phyloP scores from a whole-genome alignment of 495 filamentous ascomycete genomes.

The Neurospora tetrasperma region DNA sequence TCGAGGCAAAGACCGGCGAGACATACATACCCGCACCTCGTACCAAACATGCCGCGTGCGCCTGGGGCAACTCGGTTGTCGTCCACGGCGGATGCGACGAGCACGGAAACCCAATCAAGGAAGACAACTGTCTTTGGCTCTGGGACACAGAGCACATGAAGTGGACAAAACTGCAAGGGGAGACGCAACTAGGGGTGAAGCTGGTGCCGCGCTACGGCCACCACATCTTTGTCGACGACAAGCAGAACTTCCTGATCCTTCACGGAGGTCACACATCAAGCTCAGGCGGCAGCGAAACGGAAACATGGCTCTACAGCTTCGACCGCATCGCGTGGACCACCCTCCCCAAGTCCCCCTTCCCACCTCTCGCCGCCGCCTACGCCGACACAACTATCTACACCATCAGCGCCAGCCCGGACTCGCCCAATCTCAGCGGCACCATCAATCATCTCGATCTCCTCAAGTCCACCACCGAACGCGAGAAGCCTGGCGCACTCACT shows the following conservation, averaged over 20 bases:
- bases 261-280: conserved; percentile 27
- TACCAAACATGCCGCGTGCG: conserved; percentile 33
- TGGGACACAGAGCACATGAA: conserved; percentile 32
- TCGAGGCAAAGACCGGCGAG: conserved; percentile 25
- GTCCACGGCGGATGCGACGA: conserved; percentile 37
- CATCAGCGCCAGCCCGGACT: conserved; percentile 19
- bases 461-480: conserved; percentile 19
- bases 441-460: conserved; percentile 34
- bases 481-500: conserved; percentile 13
- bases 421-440: conserved; percentile 26
- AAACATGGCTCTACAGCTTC: conserved; percentile 41
- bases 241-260: conserved; percentile 30
- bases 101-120: conserved; percentile 25
- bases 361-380: conserved; percentile 28
- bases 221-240: conserved; percentile 14
- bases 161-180: conserved; percentile 19
- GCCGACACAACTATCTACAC: conserved; percentile 33
- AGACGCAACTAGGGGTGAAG: conserved; percentile 12
- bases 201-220: conserved; percentile 18
- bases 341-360: conserved; percentile 28
- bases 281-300: conserved; percentile 11
- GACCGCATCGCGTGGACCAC: conserved; percentile 31
- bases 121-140: conserved; percentile 36
- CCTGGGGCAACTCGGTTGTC: conserved; percentile 25
- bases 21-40: conserved; percentile 29